phyloP scores from a whole-genome alignment of 768 basidiomycete genomes.

The Panellus pusillus region DNA sequence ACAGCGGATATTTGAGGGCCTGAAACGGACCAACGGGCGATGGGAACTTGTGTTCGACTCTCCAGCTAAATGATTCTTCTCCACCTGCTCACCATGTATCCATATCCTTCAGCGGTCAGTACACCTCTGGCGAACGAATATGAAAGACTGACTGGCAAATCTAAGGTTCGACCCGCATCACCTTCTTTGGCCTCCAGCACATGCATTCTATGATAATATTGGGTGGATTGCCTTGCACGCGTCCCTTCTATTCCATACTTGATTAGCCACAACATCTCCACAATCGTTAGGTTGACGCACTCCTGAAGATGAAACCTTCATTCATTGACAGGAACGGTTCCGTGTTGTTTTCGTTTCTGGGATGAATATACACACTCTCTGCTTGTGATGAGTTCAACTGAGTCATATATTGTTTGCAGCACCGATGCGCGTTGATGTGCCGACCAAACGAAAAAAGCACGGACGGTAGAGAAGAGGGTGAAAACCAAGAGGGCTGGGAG shows the following conservation, averaged over 20 bases:
- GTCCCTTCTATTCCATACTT: constrained; percentile 9
- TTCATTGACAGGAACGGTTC: too few species aligned
- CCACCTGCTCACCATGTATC: not conserved
- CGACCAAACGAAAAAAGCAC: not conserved
- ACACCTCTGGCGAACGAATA: not conserved
- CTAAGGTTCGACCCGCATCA: constrained; percentile 4
- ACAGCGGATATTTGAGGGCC: constrained; percentile 52
- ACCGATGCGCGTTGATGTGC: not conserved
- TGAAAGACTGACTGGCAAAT: not conserved
- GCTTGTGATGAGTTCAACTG: not conserved
- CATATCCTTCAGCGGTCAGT: constrained; percentile 12
- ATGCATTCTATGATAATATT: constrained; percentile 14
- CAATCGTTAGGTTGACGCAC: constrained; percentile 9
- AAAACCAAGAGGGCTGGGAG: not conserved
- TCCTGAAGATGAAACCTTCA: constrained; percentile 2
- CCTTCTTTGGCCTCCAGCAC: constrained; percentile 2
- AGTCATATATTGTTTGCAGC: too few species aligned
- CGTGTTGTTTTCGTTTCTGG: not conserved
- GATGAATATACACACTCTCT: constrained; percentile 9
- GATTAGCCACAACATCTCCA: constrained; percentile 6
- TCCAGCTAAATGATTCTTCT: not conserved
- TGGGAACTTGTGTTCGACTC: constrained; percentile 18
- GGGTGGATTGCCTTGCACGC: not conserved
- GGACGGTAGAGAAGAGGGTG: not conserved
- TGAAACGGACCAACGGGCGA: constrained; percentile 36